phyloP scores from a whole-genome alignment of 768 basidiomycete species.

The Gyrodon lividus region DNA sequence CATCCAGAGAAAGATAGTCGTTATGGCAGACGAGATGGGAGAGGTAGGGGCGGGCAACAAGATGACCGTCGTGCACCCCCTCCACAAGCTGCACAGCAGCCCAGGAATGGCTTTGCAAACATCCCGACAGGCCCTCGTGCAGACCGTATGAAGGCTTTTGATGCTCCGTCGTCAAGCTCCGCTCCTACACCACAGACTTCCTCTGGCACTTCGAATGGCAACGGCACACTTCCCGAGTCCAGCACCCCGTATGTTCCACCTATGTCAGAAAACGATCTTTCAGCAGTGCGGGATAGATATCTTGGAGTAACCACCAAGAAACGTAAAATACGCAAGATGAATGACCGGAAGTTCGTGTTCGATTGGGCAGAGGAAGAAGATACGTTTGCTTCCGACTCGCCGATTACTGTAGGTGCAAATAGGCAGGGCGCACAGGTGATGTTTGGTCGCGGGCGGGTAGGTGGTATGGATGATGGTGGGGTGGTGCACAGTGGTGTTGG shows the following conservation, averaged over 20 bases:
- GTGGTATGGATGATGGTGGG: conserved; percentile 83
- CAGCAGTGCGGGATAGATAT: conserved; percentile 87
- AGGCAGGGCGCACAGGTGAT: conserved; percentile 84
- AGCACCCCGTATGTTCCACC: conserved; percentile 50
- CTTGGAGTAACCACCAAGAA: conserved; percentile 94
- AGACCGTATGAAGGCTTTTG: conserved; percentile 51
- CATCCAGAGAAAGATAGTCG: conserved; percentile 51
- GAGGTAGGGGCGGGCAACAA: conserved; percentile 36
- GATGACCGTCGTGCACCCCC: conserved; percentile 37
- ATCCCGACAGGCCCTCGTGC: conserved; percentile 86
- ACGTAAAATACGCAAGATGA: conserved; percentile 91
- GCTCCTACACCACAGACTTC: conserved; percentile 47
- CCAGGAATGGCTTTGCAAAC: conserved; percentile 55
- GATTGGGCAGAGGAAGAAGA: conserved; percentile 99
- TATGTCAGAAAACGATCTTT: conserved; percentile 79
- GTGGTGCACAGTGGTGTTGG: conserved; percentile 31
- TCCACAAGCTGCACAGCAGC: conserved; percentile 30
- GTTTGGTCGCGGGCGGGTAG: conserved; percentile 83
- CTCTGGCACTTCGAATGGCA: conserved; percentile 17
- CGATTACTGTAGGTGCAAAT: conserved; percentile 65
- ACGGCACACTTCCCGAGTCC: conserved; percentile 34
- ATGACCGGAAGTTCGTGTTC: conserved; percentile 97
- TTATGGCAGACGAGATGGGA: conserved; percentile 40
- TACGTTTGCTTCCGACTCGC: conserved; percentile 77
- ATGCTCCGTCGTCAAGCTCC: conserved; percentile 32